These are phyloP conservation scores for Backusella parvicylindrica DNA, from an alignment of 192 early-diverging fungal genomes.

Conservation along the genomic window DNA sequence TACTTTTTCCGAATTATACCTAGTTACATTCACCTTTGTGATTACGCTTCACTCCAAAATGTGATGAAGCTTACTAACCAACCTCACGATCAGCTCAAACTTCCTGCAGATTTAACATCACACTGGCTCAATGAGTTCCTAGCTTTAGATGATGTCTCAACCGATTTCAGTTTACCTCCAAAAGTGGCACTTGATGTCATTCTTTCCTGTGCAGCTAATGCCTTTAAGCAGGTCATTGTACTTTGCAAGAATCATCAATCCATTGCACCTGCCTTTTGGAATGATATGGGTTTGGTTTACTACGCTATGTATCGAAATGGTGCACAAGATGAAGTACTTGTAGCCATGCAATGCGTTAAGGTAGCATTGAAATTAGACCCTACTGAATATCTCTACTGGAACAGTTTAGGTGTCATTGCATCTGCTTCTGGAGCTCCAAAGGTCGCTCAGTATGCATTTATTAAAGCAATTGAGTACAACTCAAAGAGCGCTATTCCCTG, in stretches of 20 bases:
- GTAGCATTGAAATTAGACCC: conserved; percentile 65
- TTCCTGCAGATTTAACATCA: conserved; percentile 21
- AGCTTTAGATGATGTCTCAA: not conserved
- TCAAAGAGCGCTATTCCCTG: conserved; percentile 62
- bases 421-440: conserved; percentile 38
- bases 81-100: conserved; percentile 36
- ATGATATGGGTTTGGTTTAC: conserved; percentile 50
- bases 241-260: conserved; percentile 39
- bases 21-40: conserved; percentile 43
- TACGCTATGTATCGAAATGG: conserved; percentile 35
- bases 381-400: conserved; percentile 57
- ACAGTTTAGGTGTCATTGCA: conserved; percentile 67
- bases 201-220: conserved; percentile 44
- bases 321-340: not conserved
- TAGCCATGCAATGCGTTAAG: conserved; percentile 46
- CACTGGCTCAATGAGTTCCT: conserved; percentile 27
- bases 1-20: conserved; percentile 38
- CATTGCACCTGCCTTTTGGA: conserved; percentile 43
- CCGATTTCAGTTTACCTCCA: conserved; percentile 27
- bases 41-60: conserved; percentile 17
- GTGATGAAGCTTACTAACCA: conserved; percentile 24
- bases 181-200: conserved; percentile 39
- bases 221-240: conserved; percentile 49
- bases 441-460: conserved; percentile 83
- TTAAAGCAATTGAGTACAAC: conserved; percentile 71